These are phyloP conservation scores for Simplicillium sp. DNA, from an alignment of 2,329 filamentous ascomycete species.

Conservation along the genomic window DNA sequence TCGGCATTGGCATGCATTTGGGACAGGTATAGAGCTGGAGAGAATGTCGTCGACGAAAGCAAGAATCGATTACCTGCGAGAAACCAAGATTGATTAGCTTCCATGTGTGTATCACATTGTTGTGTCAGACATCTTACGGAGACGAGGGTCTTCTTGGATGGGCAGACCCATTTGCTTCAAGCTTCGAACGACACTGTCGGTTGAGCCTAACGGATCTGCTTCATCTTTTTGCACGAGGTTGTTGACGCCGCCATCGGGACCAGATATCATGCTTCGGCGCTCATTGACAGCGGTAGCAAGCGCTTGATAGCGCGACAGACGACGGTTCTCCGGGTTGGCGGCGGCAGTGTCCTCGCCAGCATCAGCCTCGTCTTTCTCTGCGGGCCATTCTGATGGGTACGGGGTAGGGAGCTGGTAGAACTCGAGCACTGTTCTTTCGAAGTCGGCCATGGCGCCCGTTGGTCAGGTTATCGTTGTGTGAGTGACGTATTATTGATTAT, in stretches of 20 bases:
- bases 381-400: conserved; percentile 78
- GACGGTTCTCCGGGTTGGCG: conserved; percentile 39
- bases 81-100: neutral
- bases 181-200: conserved; percentile 76
- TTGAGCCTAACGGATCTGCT: conserved; percentile 79
- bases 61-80: conserved; percentile 76
- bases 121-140: conserved; percentile 45
- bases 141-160: conserved; percentile 71
- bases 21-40: conserved; percentile 81
- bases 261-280: conserved; percentile 53
- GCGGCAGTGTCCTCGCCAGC: conserved; percentile 45
- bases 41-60: conserved; percentile 91
- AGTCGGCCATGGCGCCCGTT: conserved; percentile 48
- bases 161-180: conserved; percentile 68
- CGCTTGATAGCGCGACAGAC: conserved; percentile 75
- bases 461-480: no score
- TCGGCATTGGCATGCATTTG: conserved; percentile 83
- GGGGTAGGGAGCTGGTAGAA: conserved; percentile 79
- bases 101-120: neutral
- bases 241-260: conserved; percentile 61
- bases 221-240: conserved; percentile 86
- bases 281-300: conserved; percentile 68
- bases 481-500: no score
- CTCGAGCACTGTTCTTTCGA: conserved; percentile 69
- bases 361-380: conserved; percentile 62